These are phyloP conservation scores for Wallacemonas rigidus DNA, from an alignment of 208 protist genomes.

Conservation along the genomic window DNA sequence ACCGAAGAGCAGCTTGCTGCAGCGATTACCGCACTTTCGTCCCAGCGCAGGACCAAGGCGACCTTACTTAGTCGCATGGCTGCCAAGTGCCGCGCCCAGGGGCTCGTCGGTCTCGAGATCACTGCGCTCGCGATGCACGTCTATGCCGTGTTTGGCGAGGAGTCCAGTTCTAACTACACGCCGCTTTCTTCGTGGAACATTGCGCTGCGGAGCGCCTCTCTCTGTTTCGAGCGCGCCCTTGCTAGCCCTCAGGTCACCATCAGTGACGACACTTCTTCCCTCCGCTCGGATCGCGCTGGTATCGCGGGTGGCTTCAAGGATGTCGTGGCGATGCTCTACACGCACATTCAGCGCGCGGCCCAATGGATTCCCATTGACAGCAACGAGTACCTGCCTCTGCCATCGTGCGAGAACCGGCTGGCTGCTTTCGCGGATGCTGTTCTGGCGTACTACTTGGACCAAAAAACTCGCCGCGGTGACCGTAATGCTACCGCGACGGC, in stretches of 20 bases:
- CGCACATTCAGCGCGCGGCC: constrained; percentile 51
- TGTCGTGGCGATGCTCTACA: constrained; percentile 51
- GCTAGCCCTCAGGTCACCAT: constrained; percentile 47
- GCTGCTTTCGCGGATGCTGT: constrained; percentile 57
- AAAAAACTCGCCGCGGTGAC: constrained; percentile 18
- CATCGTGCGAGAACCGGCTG: constrained; percentile 70
- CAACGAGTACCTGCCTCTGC: constrained; percentile 60
- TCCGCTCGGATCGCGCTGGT: constrained; percentile 31
- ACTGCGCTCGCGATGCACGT: constrained; percentile 55
- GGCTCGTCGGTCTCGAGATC: constrained; percentile 47
- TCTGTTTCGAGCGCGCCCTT: constrained; percentile 41
- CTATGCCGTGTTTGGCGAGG: constrained; percentile 45
- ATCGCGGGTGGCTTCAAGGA: constrained; percentile 56
- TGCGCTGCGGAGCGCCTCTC: constrained; percentile 33
- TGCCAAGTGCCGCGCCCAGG: constrained; percentile 39
- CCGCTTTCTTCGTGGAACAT: constrained; percentile 53
- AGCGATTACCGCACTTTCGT: constrained; percentile 10
- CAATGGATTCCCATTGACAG: constrained; percentile 45
- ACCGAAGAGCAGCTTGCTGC: constrained; percentile 33
- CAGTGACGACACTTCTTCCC: constrained; percentile 37
- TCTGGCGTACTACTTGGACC: constrained; percentile 64
- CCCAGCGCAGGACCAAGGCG: constrained; percentile 34
- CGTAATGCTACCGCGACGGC: constrained; percentile 39
- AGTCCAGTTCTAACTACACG: constrained; percentile 48
- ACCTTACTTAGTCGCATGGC: neutral